phyloP scores from a whole-genome alignment of 1,284 basidiomycete genomes.

The Cronartium quercuum region DNA sequence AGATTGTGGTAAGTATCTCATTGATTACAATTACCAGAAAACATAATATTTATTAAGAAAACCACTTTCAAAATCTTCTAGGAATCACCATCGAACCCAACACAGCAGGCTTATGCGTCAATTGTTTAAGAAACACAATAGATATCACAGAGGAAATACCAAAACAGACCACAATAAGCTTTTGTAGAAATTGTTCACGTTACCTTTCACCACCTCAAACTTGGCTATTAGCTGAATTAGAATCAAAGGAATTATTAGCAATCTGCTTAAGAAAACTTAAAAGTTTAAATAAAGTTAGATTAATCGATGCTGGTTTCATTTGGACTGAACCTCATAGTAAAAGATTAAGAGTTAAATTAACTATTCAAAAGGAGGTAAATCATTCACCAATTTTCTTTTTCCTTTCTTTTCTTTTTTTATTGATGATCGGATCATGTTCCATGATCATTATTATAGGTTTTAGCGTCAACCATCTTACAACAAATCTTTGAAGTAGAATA shows the following conservation, averaged over 20 bases:
- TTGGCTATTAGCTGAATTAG: slow-evolving; percentile 80
- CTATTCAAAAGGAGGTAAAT: slow-evolving; percentile 93
- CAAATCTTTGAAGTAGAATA: slow-evolving; percentile 97
- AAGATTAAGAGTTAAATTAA: slow-evolving; percentile 83
- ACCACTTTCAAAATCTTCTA: neutral
- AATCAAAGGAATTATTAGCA: slow-evolving; percentile 81
- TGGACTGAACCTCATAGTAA: slow-evolving; percentile 99
- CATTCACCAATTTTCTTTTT: neutral
- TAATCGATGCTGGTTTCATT: slow-evolving; percentile 96
- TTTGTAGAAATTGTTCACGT: slow-evolving; percentile 91
- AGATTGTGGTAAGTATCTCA: slow-evolving; percentile 62
- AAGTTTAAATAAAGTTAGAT: slow-evolving; percentile 82
- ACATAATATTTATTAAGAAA: neutral
- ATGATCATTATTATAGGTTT: slow-evolving; percentile 56
- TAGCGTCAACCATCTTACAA: slow-evolving; percentile 90
- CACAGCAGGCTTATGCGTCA: slow-evolving; percentile 91
- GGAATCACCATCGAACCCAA: slow-evolving; percentile 69
- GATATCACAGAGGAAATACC: slow-evolving; percentile 98
- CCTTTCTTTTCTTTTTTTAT: neutral
- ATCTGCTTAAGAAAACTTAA: slow-evolving; percentile 76
- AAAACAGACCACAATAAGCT: slow-evolving; percentile 90
- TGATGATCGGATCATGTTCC: neutral
- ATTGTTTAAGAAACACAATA: slow-evolving; percentile 81
- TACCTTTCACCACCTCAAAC: slow-evolving; percentile 84
- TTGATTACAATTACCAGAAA: neutral